A percentile compares a stretch with the other conserved stretches of the same genome.
These are phyloP conservation scores for Penicillium pulvis DNA, from an alignment of 495 filamentous ascomycete species.

Conservation along the genomic window DNA sequence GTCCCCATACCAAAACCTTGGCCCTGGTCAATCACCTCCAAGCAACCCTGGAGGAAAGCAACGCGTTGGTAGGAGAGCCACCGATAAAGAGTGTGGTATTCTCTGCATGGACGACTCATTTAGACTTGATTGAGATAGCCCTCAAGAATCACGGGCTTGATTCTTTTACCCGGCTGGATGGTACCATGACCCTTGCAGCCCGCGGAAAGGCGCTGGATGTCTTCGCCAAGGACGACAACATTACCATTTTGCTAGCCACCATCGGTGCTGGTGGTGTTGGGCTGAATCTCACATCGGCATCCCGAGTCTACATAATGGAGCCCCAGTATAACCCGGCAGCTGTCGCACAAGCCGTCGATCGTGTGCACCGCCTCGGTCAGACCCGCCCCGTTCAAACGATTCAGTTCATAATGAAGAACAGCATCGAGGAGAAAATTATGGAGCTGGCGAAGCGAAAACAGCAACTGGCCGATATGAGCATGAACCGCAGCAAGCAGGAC, in stretches of 20 bases:
- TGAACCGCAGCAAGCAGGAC: conserved; percentile 70
- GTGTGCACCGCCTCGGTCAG: conserved; percentile 92
- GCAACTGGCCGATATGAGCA: conserved; percentile 80
- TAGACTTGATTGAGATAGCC: conserved; percentile 90
- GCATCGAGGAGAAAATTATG: conserved; percentile 94
- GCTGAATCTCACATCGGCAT: conserved; percentile 85
- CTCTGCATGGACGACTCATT: conserved; percentile 89
- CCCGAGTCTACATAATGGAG: conserved; percentile 93
- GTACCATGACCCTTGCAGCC: conserved; percentile 73
- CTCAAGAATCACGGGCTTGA: conserved; percentile 65
- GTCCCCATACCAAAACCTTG: conserved; percentile 87
- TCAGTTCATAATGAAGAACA: conserved; percentile 83
- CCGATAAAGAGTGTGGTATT: conserved; percentile 92
- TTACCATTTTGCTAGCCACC: conserved; percentile 84
- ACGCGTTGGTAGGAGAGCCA: conserved; percentile 54
- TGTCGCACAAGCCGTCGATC: conserved; percentile 91
- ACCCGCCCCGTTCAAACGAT: conserved; percentile 77
- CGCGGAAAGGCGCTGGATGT: conserved; percentile 70
- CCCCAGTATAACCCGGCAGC: conserved; percentile 96
- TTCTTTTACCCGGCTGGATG: conserved; percentile 78
- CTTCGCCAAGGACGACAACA: conserved; percentile 71
- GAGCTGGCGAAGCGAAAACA: conserved; percentile 88
- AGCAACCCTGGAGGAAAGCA: conserved; percentile 59
- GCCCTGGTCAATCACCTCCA: conserved; percentile 72
- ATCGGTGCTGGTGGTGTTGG: conserved; percentile 91